A percentile compares a stretch with the other conserved stretches of the same genome.
These are phyloP conservation scores for Sanghuangporus baumii DNA, from an alignment of 1,284 basidiomycete genomes.

Conservation along the genomic window DNA sequence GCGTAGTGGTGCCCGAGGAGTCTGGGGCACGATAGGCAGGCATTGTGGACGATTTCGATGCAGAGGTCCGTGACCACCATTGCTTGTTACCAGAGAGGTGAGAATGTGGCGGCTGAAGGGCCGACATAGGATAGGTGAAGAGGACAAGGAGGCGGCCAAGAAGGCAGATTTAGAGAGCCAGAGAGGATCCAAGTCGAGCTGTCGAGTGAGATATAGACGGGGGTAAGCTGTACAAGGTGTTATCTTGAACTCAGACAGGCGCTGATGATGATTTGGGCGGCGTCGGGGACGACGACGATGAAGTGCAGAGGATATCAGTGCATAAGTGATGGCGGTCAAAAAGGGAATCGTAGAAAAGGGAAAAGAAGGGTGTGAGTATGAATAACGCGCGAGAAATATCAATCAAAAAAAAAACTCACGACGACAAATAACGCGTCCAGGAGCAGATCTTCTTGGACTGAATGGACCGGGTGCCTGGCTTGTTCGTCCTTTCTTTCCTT, in stretches of 20 bases:
- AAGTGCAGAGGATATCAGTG: constrained; percentile 1
- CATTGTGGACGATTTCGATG: constrained; percentile 27
- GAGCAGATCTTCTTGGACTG: not conserved
- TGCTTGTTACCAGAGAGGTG: constrained; percentile 8
- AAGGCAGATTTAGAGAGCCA: not conserved
- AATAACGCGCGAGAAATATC: not conserved
- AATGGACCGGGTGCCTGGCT: not conserved
- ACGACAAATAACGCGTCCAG: constrained; percentile 2
- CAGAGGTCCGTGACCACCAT: constrained; percentile 18
- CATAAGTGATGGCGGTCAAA: constrained; percentile 4
- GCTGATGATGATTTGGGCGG: not conserved
- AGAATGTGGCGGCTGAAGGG: constrained; percentile 14
- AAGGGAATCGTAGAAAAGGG: constrained; percentile 8
- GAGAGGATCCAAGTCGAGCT: not conserved
- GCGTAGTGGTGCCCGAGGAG: constrained; percentile 26
- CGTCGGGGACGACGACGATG: constrained; percentile 2
- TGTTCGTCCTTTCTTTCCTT: constrained; percentile 5
- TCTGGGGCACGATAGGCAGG: constrained; percentile 28
- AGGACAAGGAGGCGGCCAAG: not conserved
- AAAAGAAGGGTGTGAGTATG: not conserved
- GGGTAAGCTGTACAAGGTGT: constrained; percentile 13
- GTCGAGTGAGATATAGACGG: constrained; percentile 1
- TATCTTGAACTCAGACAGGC: not conserved
- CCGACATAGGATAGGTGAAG: constrained; percentile 10
- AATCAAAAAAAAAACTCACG: not conserved